Evolutionary conservation across 495 filamentous ascomycete genomes (phyloP), one percentile per base, ranked within the genome.

Genomic region (Pyronema omphalodes): DNA sequence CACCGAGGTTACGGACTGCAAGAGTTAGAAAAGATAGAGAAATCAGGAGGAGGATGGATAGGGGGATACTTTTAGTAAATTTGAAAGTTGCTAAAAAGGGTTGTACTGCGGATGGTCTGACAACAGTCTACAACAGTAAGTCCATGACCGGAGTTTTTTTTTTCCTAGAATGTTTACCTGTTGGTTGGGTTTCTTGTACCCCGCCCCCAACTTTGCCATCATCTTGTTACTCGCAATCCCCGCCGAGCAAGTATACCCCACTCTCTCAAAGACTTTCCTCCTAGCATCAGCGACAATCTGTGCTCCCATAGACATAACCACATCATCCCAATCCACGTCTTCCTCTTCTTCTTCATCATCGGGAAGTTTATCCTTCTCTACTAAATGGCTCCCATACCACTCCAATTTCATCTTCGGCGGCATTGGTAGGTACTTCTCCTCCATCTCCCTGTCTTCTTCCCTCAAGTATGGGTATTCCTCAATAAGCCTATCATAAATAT

Each of bases 161-260:
- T n/a, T n/a, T n/a, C n/a, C 17, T 3, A 23, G 14, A 50, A n/a
- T 29, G 4, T 17, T 33, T 47, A 61, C 60, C 61, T 98, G 91
- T 56, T 83, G 77, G 67, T 94, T 88, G 36, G 91, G 93, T 64
- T 98, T 98, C 67, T 85, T 87, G 70, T 85, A 76, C 18, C 76
- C 84, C 34, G 85, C 91, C 54, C 89, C 91, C 49, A 96, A 71
- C 70, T 96, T 98, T 46, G 87, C 85, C 55, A 96, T 75, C 80
- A 94, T 88, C 67, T 94, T 98, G 70, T 95, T 96, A 34, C 75
- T 75, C 12, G 87, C 83, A 58, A 98, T 71, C 6, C 91, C 91
- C 0, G 76, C 91, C 19, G 86, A 89, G 68, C 86, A 94, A 12
- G 89, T 95, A 65, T 96, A 96, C 45, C 78, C 77, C 23, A 94